Evolutionary conservation across 257 asterid species (phyloP).

Genomic region (Nicotiana knightiana): DNA sequence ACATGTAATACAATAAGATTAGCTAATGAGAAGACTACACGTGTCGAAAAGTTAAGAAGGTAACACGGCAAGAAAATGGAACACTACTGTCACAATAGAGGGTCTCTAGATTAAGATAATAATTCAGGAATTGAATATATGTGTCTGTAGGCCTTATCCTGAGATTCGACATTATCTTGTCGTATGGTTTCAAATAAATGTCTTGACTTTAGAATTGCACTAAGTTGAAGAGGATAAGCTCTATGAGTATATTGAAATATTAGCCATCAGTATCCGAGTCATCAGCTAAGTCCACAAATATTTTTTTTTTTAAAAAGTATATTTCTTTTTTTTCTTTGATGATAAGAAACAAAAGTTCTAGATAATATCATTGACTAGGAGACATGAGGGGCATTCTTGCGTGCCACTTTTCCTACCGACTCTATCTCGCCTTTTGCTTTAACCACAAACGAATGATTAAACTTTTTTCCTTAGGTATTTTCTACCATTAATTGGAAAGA

Average conservation of each 20-base stretch:
- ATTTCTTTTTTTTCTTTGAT: neutral
- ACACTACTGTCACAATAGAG: neutral
- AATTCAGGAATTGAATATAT: neutral
- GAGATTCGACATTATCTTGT: conserved; percentile 52
- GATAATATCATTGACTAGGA: conserved; percentile 7
- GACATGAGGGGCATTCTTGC: conserved; percentile 1
- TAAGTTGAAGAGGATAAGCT: conserved; percentile 44
- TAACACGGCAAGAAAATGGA: neutral
- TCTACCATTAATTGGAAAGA: too few species aligned
- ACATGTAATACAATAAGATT: neutral
- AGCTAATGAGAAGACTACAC: neutral
- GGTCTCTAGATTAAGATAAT: neutral
- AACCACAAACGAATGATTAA: too few species aligned
- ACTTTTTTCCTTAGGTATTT: too few species aligned
- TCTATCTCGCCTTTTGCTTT: neutral
- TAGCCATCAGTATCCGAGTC: conserved; percentile 49
- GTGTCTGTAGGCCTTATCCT: conserved; percentile 37
- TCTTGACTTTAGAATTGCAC: conserved; percentile 31
- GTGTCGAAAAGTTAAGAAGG: neutral
- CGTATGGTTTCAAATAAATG: conserved; percentile 43
- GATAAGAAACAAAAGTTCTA: neutral
- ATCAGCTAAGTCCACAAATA: conserved; percentile 17
- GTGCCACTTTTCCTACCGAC: neutral
- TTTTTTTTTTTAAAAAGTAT: neutral
- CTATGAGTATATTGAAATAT: conserved; percentile 6